phyloP scores from a whole-genome alignment of 306 rosid species.

The Rosa chinensis region DNA sequence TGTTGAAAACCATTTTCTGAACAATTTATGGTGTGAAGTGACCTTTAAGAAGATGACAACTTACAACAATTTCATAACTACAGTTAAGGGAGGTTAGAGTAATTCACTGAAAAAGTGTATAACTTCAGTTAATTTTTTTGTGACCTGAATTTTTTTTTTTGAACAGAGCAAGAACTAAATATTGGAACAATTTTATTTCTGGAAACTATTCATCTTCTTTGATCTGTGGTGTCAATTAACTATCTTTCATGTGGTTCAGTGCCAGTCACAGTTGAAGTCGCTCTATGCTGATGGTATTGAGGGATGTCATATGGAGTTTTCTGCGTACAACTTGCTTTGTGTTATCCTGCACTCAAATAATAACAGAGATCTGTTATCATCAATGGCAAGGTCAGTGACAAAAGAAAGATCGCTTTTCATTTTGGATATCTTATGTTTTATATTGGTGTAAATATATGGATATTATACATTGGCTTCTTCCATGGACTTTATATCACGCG shows the following conservation, averaged over 20 bases:
- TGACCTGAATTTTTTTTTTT: background rate
- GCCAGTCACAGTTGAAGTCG: conserved; percentile 82
- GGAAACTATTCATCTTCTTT: background rate
- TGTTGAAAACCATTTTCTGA: background rate
- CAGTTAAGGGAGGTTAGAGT: background rate
- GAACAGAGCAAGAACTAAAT: background rate
- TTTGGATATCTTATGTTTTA: background rate
- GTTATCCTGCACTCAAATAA: conserved; percentile 89
- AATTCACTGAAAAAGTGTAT: background rate
- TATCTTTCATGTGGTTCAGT: conserved; percentile 54
- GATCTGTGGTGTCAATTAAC: conserved; percentile 6
- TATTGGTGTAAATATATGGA: background rate
- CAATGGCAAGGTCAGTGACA: conserved; percentile 74
- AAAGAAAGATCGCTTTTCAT: conserved; percentile 5
- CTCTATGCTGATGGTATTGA: conserved; percentile 89
- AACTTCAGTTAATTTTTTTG: background rate
- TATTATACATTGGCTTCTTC: background rate
- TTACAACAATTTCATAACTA: background rate
- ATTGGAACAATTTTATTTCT: background rate
- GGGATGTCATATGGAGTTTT: conserved; percentile 91
- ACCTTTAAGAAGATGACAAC: background rate
- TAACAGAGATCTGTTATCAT: conserved; percentile 79
- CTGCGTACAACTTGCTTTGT: conserved; percentile 95
- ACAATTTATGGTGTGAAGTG: background rate
- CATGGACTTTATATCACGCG: background rate